A percentile compares a stretch with the other conserved stretches of the same genome.
Evolutionary conservation across 1,284 basidiomycete genomes (phyloP).

Genomic region (Thecaphora thlaspeos): DNA sequence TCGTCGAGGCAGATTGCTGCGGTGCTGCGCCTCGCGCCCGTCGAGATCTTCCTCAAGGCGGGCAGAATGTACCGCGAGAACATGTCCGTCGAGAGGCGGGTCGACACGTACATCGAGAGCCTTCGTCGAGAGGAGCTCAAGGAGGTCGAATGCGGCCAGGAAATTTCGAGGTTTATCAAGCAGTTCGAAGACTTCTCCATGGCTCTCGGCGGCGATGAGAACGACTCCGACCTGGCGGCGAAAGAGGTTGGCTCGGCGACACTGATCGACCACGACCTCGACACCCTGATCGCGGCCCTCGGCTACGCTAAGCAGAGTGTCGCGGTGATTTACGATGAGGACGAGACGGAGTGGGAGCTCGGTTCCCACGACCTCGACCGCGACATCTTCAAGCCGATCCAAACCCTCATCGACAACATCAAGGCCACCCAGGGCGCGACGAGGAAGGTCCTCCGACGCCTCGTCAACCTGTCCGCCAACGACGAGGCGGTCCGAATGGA

Average conservation of each 20-base stretch:
- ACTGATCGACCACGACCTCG: slow-evolving; percentile 52
- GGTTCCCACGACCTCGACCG: slow-evolving; percentile 30
- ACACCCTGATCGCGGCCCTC: slow-evolving; percentile 50
- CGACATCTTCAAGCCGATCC: slow-evolving; percentile 41
- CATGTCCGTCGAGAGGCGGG: slow-evolving; percentile 80
- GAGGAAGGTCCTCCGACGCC: slow-evolving; percentile 46
- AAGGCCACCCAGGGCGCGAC: slow-evolving; percentile 47
- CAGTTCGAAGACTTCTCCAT: slow-evolving; percentile 47
- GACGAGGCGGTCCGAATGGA: slow-evolving; percentile 49
- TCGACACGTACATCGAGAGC: slow-evolving; percentile 85
- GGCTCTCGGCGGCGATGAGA: slow-evolving; percentile 66
- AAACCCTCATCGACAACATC: slow-evolving; percentile 42
- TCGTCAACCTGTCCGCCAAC: slow-evolving; percentile 43
- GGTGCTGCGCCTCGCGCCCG: slow-evolving; percentile 42
- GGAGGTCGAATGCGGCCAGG: slow-evolving; percentile 85
- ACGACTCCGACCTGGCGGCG: slow-evolving; percentile 47
- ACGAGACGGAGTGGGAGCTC: slow-evolving; percentile 42
- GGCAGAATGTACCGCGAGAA: slow-evolving; percentile 77
- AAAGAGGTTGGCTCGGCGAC: slow-evolving; percentile 52
- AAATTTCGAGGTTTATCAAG: slow-evolving; percentile 67
- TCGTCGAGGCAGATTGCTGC: slow-evolving; percentile 50
- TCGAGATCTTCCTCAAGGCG: slow-evolving; percentile 57
- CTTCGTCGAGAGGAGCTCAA: slow-evolving; percentile 83
- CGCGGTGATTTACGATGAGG: slow-evolving; percentile 36
- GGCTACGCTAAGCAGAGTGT: slow-evolving; percentile 45